These are phyloP conservation scores for Fraxinus greggii DNA, from an alignment of 305 asterid genomes.

Conservation along the genomic window DNA sequence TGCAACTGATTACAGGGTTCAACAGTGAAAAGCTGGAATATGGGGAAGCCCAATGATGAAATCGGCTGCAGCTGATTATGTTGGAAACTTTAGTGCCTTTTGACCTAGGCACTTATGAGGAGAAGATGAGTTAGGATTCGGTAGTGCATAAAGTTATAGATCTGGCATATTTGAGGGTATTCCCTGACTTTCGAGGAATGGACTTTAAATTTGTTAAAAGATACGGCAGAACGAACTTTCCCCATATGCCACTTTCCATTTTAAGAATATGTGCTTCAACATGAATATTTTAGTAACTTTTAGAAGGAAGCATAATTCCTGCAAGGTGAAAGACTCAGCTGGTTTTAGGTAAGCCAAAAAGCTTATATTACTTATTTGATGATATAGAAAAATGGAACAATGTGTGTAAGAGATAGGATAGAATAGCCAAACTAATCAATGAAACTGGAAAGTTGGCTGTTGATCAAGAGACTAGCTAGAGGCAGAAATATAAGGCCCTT, in stretches of 20 bases:
- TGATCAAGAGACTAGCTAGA: not conserved
- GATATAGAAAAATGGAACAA: not conserved
- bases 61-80: not conserved
- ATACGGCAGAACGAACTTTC: not conserved
- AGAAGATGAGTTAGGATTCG: not conserved
- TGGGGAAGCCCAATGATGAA: not conserved
- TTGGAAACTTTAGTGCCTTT: not conserved
- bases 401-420: not conserved
- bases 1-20: not conserved
- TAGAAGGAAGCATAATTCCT: not conserved
- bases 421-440: not conserved
- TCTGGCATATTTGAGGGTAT: not conserved
- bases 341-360: not conserved
- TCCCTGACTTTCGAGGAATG: not conserved
- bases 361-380: not conserved
- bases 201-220: not conserved
- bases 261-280: not conserved
- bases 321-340: not conserved
- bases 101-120: not conserved
- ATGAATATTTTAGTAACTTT: not conserved
- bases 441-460: not conserved
- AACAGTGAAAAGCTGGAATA: not conserved
- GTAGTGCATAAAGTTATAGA: not conserved
- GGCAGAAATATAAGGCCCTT: not conserved
- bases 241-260: not conserved